Conservation (phyloP, 2,329 filamentous ascomycete genomes). For the Diaporthe vaccinii region DNA sequence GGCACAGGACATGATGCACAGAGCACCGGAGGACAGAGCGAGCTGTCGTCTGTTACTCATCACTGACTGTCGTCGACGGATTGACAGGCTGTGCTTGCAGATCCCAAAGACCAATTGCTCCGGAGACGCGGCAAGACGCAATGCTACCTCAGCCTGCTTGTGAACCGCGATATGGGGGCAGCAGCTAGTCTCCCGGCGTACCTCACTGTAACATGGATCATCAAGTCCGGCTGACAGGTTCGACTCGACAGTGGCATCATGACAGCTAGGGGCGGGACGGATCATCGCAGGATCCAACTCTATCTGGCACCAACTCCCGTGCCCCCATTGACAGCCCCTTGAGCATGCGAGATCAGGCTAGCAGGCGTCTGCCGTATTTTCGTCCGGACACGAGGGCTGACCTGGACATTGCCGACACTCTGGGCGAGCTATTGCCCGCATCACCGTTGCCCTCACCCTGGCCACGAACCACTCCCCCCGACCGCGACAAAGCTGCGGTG, state of each 20-base stretch:
- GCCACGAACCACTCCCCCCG: not conserved
- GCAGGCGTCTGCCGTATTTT: not conserved
- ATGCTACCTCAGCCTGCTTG: slow-evolving; percentile 10
- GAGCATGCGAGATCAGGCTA: not conserved
- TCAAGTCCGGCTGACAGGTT: slow-evolving; percentile 13
- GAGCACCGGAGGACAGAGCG: not conserved
- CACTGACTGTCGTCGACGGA: slow-evolving; percentile 14
- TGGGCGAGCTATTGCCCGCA: slow-evolving; percentile 7
- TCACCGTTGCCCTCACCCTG: not conserved
- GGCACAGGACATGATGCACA: no score
- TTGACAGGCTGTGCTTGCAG: slow-evolving; percentile 13
- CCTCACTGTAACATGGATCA: not conserved
- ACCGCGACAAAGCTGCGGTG: not conserved
- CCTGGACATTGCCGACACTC: slow-evolving; percentile 26
- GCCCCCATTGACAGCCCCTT: not conserved
- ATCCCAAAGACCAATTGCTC: not conserved
- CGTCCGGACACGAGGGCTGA: slow-evolving; percentile 2
- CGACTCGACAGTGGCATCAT: slow-evolving; percentile 23
- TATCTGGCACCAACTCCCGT: slow-evolving; percentile 32
- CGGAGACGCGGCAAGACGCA: slow-evolving; percentile 20
- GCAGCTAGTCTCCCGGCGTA: not conserved
- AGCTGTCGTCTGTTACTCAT: slow-evolving; percentile 25
- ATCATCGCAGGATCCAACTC: slow-evolving; percentile 34
- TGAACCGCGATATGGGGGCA: not conserved
- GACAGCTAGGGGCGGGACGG: slow-evolving; percentile 17